These are phyloP conservation scores for Sarocladium oryzae DNA, from an alignment of 2,329 filamentous ascomycete species.

Conservation along the genomic window DNA sequence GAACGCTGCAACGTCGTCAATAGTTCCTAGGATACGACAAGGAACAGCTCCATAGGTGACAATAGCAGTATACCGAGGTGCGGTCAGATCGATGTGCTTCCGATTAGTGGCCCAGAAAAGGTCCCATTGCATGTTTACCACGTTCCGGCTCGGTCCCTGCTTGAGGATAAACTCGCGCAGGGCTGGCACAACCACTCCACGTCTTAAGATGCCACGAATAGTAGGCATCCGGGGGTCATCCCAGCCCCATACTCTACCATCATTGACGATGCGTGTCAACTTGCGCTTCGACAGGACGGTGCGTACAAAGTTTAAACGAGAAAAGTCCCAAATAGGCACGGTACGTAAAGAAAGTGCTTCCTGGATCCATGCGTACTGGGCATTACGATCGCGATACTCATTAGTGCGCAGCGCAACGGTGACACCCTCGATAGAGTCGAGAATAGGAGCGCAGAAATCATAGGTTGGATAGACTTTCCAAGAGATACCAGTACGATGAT, in stretches of 20 bases:
- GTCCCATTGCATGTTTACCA: slow-evolving; percentile 79
- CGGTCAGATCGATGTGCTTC: slow-evolving; percentile 73
- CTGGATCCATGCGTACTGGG: slow-evolving; percentile 82
- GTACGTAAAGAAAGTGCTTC: slow-evolving; percentile 65
- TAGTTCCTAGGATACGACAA: slow-evolving; percentile 53
- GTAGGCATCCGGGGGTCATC: slow-evolving; percentile 85
- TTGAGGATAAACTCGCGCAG: slow-evolving; percentile 79
- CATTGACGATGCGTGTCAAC: slow-evolving; percentile 74
- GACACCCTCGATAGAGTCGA: slow-evolving; percentile 74
- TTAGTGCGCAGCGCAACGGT: slow-evolving; percentile 79
- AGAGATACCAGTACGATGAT: slow-evolving; percentile 73
- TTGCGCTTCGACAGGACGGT: slow-evolving; percentile 84
- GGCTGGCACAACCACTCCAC: slow-evolving; percentile 72
- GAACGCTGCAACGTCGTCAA: too few species aligned
- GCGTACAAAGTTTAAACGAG: slow-evolving; percentile 75
- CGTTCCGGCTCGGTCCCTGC: slow-evolving; percentile 77
- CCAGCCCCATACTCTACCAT: slow-evolving; percentile 74
- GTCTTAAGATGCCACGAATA: slow-evolving; percentile 69
- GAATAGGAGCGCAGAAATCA: slow-evolving; percentile 77
- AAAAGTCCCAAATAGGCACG: slow-evolving; percentile 82
- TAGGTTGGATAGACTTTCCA: slow-evolving; percentile 96
- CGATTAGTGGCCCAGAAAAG: slow-evolving; percentile 70
- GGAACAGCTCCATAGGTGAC: slow-evolving; percentile 55
- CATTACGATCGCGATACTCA: slow-evolving; percentile 82
- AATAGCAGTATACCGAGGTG: slow-evolving; percentile 68